A percentile compares a stretch with the other conserved stretches of the same genome.
Conservation (phyloP, 306 rosid species). For the Bauhinia variegata region DNA sequence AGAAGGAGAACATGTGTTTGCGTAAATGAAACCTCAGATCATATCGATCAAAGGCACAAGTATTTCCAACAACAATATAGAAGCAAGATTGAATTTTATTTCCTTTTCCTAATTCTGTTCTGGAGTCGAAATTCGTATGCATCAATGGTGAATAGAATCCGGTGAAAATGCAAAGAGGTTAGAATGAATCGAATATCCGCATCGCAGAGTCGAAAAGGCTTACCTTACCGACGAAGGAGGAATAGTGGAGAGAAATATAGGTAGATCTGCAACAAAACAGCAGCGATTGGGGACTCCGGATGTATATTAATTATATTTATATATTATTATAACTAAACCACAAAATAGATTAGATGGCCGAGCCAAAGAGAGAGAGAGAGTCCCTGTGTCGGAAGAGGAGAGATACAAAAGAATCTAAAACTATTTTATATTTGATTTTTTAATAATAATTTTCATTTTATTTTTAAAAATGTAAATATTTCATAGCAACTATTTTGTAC, state of each 20-base stretch:
- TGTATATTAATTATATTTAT: no score
- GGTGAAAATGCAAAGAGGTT: not conserved
- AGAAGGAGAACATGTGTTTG: not conserved
- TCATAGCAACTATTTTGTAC: no score
- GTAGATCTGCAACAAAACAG: not conserved
- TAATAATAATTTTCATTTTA: no score
- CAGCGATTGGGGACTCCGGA: no score
- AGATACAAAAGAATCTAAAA: no score
- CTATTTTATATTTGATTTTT: no score
- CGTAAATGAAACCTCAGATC: not conserved
- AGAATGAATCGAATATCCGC: not conserved
- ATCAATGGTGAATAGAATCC: not conserved
- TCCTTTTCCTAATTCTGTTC: not conserved
- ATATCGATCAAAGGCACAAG: not conserved
- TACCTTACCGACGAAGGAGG: not conserved
- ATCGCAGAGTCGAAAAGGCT: not conserved
- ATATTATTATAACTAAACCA: no score
- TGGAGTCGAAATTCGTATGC: not conserved
- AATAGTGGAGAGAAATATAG: not conserved
- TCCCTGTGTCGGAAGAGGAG: no score
- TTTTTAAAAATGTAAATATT: no score
- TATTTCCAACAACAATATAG: not conserved
- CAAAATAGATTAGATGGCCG: no score
- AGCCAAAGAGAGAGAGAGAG: no score
- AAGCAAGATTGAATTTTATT: no score